These are phyloP conservation scores for Phytophthora gonapodyides DNA, from an alignment of 352 stramenopile species.

Conservation along the genomic window DNA sequence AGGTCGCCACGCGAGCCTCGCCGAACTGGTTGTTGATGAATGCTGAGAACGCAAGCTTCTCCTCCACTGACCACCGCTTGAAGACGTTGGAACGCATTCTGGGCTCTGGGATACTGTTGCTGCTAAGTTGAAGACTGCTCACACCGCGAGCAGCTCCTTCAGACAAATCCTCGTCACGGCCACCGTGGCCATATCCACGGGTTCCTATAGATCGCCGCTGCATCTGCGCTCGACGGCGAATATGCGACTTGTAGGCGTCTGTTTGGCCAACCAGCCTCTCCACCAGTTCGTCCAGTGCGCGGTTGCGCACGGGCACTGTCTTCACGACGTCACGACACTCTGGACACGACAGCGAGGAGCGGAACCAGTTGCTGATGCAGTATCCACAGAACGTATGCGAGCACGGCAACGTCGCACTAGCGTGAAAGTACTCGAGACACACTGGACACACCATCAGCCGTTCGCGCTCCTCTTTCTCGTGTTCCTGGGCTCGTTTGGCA, in stretches of 20 bases:
- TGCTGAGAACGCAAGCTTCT: conserved; percentile 47
- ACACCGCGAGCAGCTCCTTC: conserved; percentile 35
- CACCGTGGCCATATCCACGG: conserved; percentile 16
- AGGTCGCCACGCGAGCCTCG: conserved; percentile 60
- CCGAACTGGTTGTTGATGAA: conserved; percentile 64
- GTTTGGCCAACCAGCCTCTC: conserved; percentile 66
- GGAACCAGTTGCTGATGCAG: conserved; percentile 84
- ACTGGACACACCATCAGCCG: conserved; percentile 80
- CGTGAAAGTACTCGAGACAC: conserved; percentile 83
- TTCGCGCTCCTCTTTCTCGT: conserved; percentile 54
- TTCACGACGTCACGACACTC: conserved; percentile 73
- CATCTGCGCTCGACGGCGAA: conserved; percentile 39
- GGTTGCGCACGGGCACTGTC: conserved; percentile 75
- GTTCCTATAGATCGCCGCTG: conserved; percentile 28
- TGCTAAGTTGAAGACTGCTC: conserved; percentile 23
- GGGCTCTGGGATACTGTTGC: conserved; percentile 7
- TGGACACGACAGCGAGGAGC: conserved; percentile 72
- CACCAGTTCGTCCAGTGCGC: conserved; percentile 81
- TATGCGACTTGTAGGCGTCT: conserved; percentile 56
- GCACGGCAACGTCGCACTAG: conserved; percentile 76
- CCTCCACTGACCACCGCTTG: conserved; percentile 52
- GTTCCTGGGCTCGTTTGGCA: conserved; percentile 27
- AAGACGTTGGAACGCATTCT: conserved; percentile 54
- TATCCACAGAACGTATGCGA: conserved; percentile 86
- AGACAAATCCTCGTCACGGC: conserved; percentile 20